phyloP scores from a whole-genome alignment of 345 rosid species.

The Acer negundo region DNA sequence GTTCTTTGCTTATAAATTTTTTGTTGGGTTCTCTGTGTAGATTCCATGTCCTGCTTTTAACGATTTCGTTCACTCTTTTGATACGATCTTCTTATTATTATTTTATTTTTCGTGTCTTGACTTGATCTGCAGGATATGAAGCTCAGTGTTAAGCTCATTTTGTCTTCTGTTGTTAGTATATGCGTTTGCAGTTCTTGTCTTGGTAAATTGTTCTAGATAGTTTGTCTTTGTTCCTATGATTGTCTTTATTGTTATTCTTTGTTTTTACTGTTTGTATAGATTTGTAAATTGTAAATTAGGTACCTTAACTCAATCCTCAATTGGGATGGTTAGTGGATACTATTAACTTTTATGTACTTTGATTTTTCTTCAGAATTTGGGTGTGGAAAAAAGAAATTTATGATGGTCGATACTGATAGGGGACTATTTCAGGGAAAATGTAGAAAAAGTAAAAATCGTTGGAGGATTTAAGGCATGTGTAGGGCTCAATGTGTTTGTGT shows the following conservation, averaged over 20 bases:
- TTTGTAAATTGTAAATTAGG: too few species aligned
- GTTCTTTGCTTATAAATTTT: not conserved
- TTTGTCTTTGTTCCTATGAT: not conserved
- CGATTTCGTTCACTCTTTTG: not conserved
- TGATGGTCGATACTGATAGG: not conserved
- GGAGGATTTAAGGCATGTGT: not conserved
- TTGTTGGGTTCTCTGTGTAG: not conserved
- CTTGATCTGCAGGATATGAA: conserved; percentile 61
- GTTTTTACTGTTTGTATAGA: too few species aligned
- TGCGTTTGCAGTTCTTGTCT: not conserved
- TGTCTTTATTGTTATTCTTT: too few species aligned
- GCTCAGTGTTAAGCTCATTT: conserved; percentile 37
- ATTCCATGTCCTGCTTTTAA: not conserved
- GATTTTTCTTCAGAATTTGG: too few species aligned
- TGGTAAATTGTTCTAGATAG: not conserved
- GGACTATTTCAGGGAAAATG: not conserved
- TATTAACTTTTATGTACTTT: too few species aligned
- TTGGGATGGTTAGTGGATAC: too few species aligned
- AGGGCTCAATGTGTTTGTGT: not conserved
- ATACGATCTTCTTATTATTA: conserved; percentile 22
- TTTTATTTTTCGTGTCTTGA: not conserved
- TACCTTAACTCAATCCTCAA: too few species aligned
- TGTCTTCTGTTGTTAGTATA: not conserved
- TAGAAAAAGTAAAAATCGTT: not conserved
- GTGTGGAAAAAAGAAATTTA: too few species aligned